Conservation (phyloP, 1,284 basidiomycete species). For the Sporisorium sorghi region DNA sequence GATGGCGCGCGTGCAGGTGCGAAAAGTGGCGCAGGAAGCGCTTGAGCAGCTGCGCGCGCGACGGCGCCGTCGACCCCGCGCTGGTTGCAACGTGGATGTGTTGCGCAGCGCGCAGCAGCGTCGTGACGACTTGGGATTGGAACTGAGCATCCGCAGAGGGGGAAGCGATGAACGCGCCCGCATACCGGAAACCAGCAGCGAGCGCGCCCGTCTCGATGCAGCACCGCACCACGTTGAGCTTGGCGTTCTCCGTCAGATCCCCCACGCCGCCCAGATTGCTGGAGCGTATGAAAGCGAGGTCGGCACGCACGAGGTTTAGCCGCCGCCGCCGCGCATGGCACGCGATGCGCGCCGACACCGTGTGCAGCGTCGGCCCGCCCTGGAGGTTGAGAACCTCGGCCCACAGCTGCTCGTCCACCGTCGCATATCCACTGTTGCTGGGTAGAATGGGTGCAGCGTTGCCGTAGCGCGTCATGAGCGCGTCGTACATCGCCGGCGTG, state of each 20-base stretch:
- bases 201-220: conserved; percentile 28
- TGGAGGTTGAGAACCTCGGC: conserved; percentile 22
- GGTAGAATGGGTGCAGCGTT: conserved; percentile 12
- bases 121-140: conserved; percentile 14
- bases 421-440: neutral
- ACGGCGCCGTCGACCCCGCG: conserved; percentile 15
- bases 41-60: conserved; percentile 31
- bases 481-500: conserved; percentile 44
- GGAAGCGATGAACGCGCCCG: too few relatives aligned
- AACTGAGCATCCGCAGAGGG: neutral
- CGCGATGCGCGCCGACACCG: conserved; percentile 35
- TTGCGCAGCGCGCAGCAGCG: conserved; percentile 25
- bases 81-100: conserved; percentile 10
- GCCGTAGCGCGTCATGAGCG: conserved; percentile 38
- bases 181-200: conserved; percentile 13
- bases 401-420: conserved; percentile 40
- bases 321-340: conserved; percentile 33
- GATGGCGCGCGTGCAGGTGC: conserved; percentile 14
- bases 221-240: conserved; percentile 25
- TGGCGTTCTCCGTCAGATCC: conserved; percentile 23
- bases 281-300: conserved; percentile 24
- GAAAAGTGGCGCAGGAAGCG: conserved; percentile 31
- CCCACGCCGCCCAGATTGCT: conserved; percentile 9
- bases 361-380: conserved; percentile 22
- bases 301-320: conserved; percentile 26